Evolutionary conservation across 805 yeast species (phyloP).

Genomic region (Priceomyces fermenticarens): DNA sequence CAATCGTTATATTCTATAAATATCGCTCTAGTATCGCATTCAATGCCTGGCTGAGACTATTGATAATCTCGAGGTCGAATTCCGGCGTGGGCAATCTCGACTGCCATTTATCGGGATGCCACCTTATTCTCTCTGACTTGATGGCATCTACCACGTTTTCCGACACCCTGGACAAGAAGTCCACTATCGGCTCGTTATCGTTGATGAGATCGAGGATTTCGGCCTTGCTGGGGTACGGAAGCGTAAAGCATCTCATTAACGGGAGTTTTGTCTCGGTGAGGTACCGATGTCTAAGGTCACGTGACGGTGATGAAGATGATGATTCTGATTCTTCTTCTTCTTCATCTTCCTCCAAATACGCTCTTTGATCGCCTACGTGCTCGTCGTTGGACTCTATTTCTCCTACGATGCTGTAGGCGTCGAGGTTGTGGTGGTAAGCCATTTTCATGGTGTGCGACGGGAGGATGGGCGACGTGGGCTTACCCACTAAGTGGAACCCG

Average conservation of each 20-base stretch:
- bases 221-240: constrained; percentile 6
- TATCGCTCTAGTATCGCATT: constrained; percentile 24
- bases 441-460: constrained; percentile 14
- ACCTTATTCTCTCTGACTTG: constrained; percentile 53
- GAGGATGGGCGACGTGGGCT: constrained; percentile 2
- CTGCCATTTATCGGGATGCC: constrained; percentile 72
- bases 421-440: constrained; percentile 21
- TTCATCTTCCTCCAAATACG: constrained; percentile 21
- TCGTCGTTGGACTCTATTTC: constrained; percentile 20
- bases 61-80: constrained; percentile 25
- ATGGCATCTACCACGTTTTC: constrained; percentile 19
- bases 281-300: constrained; percentile 1
- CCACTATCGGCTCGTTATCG: constrained; percentile 18
- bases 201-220: constrained; percentile 15
- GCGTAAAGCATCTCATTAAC: constrained; percentile 13
- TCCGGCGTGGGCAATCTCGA: constrained; percentile 10
- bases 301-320: no score
- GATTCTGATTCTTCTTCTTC: constrained; percentile 13
- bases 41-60: constrained; percentile 27
- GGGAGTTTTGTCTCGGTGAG: constrained; percentile 6
- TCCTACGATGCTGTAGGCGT: constrained; percentile 25
- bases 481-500: constrained; percentile 43
- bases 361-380: constrained; percentile 38
- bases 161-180: constrained; percentile 25
- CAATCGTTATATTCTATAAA: no score